Percentiles rank a stretch among this genome's conserved stretches.
Conservation (phyloP, 495 filamentous ascomycete species). For the Talaromyces liani region DNA sequence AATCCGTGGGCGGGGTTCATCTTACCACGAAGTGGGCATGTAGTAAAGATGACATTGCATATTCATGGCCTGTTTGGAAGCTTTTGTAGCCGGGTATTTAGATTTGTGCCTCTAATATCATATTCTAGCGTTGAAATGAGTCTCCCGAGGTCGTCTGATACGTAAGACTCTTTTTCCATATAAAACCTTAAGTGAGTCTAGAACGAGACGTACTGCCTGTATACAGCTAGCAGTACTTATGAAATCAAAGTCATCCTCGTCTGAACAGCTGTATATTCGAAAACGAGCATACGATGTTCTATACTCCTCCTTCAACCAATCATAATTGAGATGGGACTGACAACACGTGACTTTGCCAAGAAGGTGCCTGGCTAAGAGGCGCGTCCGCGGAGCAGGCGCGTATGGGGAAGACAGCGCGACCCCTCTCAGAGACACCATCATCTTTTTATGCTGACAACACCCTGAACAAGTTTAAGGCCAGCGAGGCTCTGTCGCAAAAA, state of each 20-base stretch:
- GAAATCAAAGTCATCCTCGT: neutral
- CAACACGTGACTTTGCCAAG: conserved; percentile 4
- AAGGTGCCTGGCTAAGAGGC: neutral
- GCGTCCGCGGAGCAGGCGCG: conserved; percentile 6
- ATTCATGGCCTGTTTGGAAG: neutral
- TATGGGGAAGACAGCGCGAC: neutral
- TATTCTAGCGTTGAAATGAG: neutral
- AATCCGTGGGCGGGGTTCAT: neutral
- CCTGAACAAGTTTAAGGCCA: neutral
- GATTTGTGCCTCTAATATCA: neutral
- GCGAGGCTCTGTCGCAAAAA: conserved; percentile 21
- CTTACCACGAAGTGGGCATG: no score
- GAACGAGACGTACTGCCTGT: neutral
- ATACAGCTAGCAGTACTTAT: neutral
- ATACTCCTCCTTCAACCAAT: neutral
- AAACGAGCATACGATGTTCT: no score
- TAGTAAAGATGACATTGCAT: neutral
- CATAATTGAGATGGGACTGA: neutral
- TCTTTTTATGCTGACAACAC: neutral
- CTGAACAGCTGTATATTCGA: neutral
- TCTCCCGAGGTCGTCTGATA: neutral
- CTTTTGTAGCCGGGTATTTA: neutral
- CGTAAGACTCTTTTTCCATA: neutral
- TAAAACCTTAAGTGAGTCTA: neutral
- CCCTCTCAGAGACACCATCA: neutral